phyloP scores from a whole-genome alignment of 2,329 filamentous ascomycete genomes.

The Xylaria sp. region DNA sequence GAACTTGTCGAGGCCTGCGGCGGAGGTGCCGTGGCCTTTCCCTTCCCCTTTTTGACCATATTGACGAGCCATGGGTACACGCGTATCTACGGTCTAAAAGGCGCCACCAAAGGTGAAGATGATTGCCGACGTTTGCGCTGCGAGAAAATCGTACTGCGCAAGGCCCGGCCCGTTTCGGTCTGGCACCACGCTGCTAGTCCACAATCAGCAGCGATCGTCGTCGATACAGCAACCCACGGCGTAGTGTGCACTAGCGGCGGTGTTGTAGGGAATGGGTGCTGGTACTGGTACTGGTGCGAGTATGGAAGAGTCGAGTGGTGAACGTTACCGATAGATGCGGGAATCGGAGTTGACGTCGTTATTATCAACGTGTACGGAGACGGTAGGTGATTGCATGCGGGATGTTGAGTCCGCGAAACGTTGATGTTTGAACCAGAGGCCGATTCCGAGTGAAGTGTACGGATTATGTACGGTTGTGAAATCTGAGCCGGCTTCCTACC shows the following conservation, averaged over 20 bases:
- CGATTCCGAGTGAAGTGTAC: too few species aligned
- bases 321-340: too few species aligned
- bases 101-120: conserved; percentile 1
- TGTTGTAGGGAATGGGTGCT: too few species aligned
- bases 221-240: not conserved
- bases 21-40: conserved; percentile 40
- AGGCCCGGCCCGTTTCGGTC: not conserved
- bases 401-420: too few species aligned
- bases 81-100: not conserved
- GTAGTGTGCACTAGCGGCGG: not conserved
- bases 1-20: conserved; percentile 29
- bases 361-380: too few species aligned
- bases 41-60: conserved; percentile 53
- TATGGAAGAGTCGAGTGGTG: too few species aligned
- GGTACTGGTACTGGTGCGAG: too few species aligned
- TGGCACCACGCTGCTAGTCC: not conserved
- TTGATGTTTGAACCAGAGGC: too few species aligned
- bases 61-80: conserved; percentile 25
- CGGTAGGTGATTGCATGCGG: too few species aligned
- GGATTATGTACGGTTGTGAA: too few species aligned
- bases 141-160: not conserved
- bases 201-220: not conserved
- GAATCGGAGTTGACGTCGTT: too few species aligned
- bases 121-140: not conserved
- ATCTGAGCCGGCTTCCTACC: too few species aligned